phyloP scores from a whole-genome alignment of 768 basidiomycete genomes.

The Pisolithus orientalis region DNA sequence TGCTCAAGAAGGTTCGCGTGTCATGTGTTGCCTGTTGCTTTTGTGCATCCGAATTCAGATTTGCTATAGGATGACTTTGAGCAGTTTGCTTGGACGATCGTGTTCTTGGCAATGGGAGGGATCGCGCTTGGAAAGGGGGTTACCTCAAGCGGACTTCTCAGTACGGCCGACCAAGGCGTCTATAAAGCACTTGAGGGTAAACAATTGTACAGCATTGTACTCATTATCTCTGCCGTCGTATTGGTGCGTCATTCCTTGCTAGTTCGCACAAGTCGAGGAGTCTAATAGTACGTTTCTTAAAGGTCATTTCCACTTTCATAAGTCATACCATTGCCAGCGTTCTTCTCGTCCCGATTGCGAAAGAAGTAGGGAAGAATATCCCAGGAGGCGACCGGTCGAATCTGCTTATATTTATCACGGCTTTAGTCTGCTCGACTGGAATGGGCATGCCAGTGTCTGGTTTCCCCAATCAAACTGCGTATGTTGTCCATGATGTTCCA shows the following conservation, averaged over 20 bases:
- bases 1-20: conserved; percentile 76
- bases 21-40: neutral
- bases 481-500: conserved; percentile 25
- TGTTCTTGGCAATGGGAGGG: conserved; percentile 97
- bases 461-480: conserved; percentile 99
- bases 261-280: neutral
- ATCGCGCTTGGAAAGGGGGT: conserved; percentile 95
- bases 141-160: conserved; percentile 78
- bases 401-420: conserved; percentile 90
- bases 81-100: conserved; percentile 90
- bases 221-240: conserved; percentile 64
- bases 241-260: conserved; percentile 40
- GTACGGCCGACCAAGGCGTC: conserved; percentile 64
- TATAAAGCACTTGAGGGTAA: conserved; percentile 54
- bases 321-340: conserved; percentile 97
- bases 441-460: conserved; percentile 99
- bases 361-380: conserved; percentile 79
- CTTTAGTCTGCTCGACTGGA: conserved; percentile 86
- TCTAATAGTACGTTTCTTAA: neutral
- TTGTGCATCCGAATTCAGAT: neutral
- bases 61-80: conserved; percentile 81
- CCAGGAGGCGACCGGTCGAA: conserved; percentile 56
- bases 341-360: conserved; percentile 93
- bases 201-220: conserved; percentile 61
- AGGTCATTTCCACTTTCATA: conserved; percentile 92